phyloP scores from a whole-genome alignment of 108 stramenopile species.

The Fragilariopsis cylindrus region DNA sequence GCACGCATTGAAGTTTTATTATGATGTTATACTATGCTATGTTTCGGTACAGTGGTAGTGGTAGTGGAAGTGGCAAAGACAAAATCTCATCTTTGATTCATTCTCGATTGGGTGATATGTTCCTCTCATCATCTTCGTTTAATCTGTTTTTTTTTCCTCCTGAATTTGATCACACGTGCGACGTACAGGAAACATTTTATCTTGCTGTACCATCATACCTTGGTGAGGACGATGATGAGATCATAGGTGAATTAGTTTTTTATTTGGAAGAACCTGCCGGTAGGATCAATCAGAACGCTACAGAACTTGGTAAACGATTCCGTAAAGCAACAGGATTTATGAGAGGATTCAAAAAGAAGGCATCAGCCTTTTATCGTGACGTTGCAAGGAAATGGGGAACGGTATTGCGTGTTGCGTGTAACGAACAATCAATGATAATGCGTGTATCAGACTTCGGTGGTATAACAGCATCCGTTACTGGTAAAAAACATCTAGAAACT shows the following conservation, averaged over 20 bases:
- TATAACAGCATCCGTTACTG: not conserved
- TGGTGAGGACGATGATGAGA: not conserved
- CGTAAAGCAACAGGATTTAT: not conserved
- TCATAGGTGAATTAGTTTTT: conserved; percentile 5
- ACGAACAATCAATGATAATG: conserved; percentile 1
- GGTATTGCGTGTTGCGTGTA: conserved; percentile 3
- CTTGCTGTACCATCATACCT: conserved; percentile 6
- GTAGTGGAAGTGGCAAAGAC: no score
- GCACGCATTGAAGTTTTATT: no score
- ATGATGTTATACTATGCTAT: no score
- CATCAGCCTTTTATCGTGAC: not conserved
- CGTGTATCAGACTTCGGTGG: not conserved
- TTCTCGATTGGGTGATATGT: no score
- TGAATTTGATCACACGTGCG: not conserved
- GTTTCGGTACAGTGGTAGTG: no score
- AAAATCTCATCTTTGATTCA: no score
- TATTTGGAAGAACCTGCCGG: conserved; percentile 21
- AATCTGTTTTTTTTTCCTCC: not conserved
- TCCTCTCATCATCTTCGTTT: no score
- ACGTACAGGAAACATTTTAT: not conserved
- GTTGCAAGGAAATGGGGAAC: conserved; percentile 1
- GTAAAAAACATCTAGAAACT: not conserved
- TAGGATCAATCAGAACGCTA: not conserved
- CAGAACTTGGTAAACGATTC: not conserved
- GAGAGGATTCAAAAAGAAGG: conserved; percentile 10